Evolutionary conservation across 2,329 filamentous ascomycete species (phyloP), one percentile per base, ranked within the genome.

Genomic region (Penicillium hesseltinei): DNA sequence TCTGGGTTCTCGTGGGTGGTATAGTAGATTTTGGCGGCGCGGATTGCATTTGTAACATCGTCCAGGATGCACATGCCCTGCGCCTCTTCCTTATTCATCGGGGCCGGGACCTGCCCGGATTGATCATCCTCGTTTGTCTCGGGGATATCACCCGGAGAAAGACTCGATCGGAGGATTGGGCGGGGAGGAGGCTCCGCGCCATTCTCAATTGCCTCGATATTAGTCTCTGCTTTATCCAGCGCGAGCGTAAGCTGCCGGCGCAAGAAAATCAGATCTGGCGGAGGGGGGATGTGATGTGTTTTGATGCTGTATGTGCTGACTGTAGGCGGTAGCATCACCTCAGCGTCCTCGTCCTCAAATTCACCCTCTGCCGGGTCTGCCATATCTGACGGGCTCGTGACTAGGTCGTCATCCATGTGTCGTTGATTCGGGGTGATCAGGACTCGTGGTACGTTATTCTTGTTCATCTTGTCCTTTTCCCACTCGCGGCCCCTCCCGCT

Each of bases 11-110:
- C 90, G 71, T 97, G 94, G 4, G 91, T 85, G 0, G 92, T 97
- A 76, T 99, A 97, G 77, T 97, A 99, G 68, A 95, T 88, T 77
- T 95, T 96, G 51, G 94, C 94, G 1, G 93, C 92, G 51, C 92
- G 86, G 65, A 99, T 97, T n/a, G 93, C 93, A 52, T 97, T 81
- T 1, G 94, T 99, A 71, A 94, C 89, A 52, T 96, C 87, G 72
- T 97, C 93, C 55, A 97, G 84, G 38, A 99, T 86, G 69, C 95
- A 90, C 80, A 97, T 86, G 19, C 93, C 94, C 73, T 96, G 91
- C 23, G 96, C 83, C 74, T 97, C 91, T 72, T 89, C 85, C 87
- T 89, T 96, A 9, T 86, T 88, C 63, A 86, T 84, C 21, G 80
- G 78, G 19, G 64, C 64, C 11, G 63, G 59, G 11, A 58, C 59